Evolutionary conservation across 208 protist species (phyloP), one percentile per base, ranked within the genome.

Genomic region (Leptomonas pyrrhocoris): DNA sequence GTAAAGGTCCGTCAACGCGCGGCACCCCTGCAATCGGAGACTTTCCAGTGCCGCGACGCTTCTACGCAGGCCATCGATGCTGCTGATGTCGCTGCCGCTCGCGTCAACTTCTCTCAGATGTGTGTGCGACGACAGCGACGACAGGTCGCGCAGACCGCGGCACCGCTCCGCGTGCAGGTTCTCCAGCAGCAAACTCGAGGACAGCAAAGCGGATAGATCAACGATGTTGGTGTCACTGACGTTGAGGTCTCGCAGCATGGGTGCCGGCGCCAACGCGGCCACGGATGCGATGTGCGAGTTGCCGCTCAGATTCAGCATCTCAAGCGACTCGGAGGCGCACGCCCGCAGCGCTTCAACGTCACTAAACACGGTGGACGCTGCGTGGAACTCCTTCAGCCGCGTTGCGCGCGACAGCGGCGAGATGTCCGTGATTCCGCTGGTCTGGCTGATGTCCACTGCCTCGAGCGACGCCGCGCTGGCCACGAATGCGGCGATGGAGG

Each of bases 361-460:
- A 19, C 43, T 0, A 31, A n/a, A 55, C 4, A 28, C 2, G 3
- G 46, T 65, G 13, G 19, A 15, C 1, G 46, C 60, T 16, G 46
- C 60, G 31, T 43, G 6, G 60, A 65, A 55, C 60, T 42, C 46
- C 15, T 2, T 7, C 46, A 65, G 60, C 30, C 13, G 11, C 60
- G 60, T 55, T n/a, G 60, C 60, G 16, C 25, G 18, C 25, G 46
- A 18, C 30, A 65, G 31, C 4, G n/a, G n/a, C 31, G 46, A 11
- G 31, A 65, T 21, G 31, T 65, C 31, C 4, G 15, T 25, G n/a
- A 65, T 21, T 11, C 60, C 60, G 27, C 46, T 13, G 0, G 60
- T 43, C n/a, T 43, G 11, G 46, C 40, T 65, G n/a, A 65, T 42
- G 28, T 18, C 21, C 46, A 65, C 23, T 46, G 27, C 60, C 46